These are phyloP conservation scores for Cudoniella acicularis DNA, from an alignment of 495 filamentous ascomycete species.

Conservation along the genomic window DNA sequence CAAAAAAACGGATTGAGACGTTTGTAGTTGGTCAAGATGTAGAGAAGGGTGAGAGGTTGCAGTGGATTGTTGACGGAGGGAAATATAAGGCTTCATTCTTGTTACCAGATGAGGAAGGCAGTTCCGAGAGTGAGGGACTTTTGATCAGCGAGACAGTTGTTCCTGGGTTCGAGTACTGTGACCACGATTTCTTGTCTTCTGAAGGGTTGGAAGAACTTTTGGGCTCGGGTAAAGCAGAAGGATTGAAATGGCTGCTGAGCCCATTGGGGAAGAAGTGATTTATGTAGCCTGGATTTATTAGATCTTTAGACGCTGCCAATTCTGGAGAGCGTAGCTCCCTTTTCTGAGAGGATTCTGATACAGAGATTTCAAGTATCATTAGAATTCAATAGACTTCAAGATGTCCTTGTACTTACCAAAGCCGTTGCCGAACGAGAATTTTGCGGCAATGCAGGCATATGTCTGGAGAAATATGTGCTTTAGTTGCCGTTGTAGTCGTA, in stretches of 20 bases:
- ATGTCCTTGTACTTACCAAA: too few relatives aligned
- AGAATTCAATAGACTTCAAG: too few relatives aligned
- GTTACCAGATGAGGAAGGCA: slow-evolving; percentile 41
- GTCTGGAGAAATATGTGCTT: too few relatives aligned
- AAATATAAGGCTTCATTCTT: slow-evolving; percentile 61
- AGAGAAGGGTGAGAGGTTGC: slow-evolving; percentile 51
- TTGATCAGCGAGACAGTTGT: slow-evolving; percentile 66
- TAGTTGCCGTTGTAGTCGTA: too few relatives aligned
- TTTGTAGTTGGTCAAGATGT: slow-evolving; percentile 59
- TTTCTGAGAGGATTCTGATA: too few relatives aligned
- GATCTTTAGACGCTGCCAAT: too few relatives aligned
- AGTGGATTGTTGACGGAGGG: slow-evolving; percentile 67
- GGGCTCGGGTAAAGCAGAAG: slow-evolving; percentile 38
- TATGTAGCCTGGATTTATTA: too few relatives aligned
- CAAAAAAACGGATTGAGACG: slow-evolving; percentile 48
- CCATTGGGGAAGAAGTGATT: slow-evolving; percentile 18
- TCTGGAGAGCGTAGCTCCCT: too few relatives aligned
- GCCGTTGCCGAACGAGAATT: too few relatives aligned
- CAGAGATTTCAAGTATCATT: too few relatives aligned
- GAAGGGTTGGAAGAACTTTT: slow-evolving; percentile 45
- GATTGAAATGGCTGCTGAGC: slow-evolving; percentile 49
- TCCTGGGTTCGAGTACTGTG: slow-evolving; percentile 61
- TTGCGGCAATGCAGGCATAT: too few relatives aligned
- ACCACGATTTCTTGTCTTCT: slow-evolving; percentile 56
- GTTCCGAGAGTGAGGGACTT: slow-evolving; percentile 38